Percentiles rank a stretch among this genome's conserved stretches.
phyloP scores from a whole-genome alignment of 1,284 basidiomycete species.

The Takashimella tepidaria region DNA sequence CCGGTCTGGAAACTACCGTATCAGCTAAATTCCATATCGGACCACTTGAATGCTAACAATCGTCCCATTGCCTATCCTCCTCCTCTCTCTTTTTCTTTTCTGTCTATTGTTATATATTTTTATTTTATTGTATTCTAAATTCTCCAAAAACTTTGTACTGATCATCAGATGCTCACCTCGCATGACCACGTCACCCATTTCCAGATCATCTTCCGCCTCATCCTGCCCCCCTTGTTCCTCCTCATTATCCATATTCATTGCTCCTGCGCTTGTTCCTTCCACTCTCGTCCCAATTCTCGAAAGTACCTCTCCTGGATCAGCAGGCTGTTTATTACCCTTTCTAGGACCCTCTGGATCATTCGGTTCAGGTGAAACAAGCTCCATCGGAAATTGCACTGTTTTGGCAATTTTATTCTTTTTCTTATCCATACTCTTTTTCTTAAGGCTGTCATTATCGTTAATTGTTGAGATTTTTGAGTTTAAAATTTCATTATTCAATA shows the following conservation, averaged over 20 bases:
- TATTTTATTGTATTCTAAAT: no score
- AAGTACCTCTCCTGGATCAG: constrained; percentile 35
- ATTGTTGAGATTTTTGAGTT: no score
- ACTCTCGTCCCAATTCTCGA: constrained; percentile 32
- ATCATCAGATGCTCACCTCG: constrained; percentile 23
- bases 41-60: no score
- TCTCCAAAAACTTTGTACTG: no score
- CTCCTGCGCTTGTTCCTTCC: constrained; percentile 37
- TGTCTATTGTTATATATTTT: no score
- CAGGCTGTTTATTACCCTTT: constrained; percentile 32
- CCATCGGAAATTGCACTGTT: constrained; percentile 38
- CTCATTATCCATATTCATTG: constrained; percentile 18
- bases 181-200: constrained; percentile 34
- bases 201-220: constrained; percentile 18
- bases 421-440: no score
- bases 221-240: constrained; percentile 15
- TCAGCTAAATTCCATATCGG: no score
- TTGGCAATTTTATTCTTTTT: constrained; percentile 18
- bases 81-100: no score
- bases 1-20: no score
- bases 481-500: not conserved
- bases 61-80: no score
- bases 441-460: no score
- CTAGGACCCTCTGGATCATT: not conserved
- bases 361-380: constrained; percentile 8